Evolutionary conservation across 2,329 filamentous ascomycete genomes (phyloP), one percentile per base, ranked within the genome.

Genomic region (Colletotrichum euphorbiae): DNA sequence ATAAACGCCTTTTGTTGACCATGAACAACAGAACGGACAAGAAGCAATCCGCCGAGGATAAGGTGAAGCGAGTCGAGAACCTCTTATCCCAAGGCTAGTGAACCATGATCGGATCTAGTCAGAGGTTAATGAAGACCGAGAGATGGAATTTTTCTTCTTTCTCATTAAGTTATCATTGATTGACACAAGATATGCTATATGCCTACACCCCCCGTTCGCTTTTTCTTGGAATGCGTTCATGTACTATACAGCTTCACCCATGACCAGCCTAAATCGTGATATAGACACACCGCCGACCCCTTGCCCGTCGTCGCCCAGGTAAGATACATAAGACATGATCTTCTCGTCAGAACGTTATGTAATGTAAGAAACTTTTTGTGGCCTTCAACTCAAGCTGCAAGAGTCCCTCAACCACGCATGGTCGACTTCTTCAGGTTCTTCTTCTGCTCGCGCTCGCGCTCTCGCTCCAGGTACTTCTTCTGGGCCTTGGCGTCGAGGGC

Each of bases 391-490:
- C 36, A 7, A 38, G 31, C 33, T 28, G 33, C 31, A 54, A 8
- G 33, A 40, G n/a, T 15, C 51, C 21, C 38, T 59, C 81, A 88
- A 33, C 77, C 86, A 43, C 86, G 82, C 72, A 83, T 77, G 6
- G 85, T 88, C 77, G 82, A 80, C 80, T 83, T 86, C 82, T 86
- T 88, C 72, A 83, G 80, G 33, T 78, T 78, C 79, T 83, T 86
- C 74, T 85, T 85, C 75, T 85, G 67, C 80, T 91, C 91, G 86
- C 91, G 93, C 77, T 93, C 91, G 74, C 86, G 88, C 84, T 95
- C 92, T 80, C 89, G 91, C 73, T 94, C 92, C 63, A 95, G 85
- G 77, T 90, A 95, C 82, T 93, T 94, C 84, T 93, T 92, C 85
- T 95, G 93, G 69, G 92, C 91, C 80, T 94, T 93, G 62, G 93